A percentile compares a stretch with the other conserved stretches of the same genome.
These are phyloP conservation scores for Hanseniaspora occidentalis DNA, from an alignment of 805 yeast genomes.

Conservation along the genomic window DNA sequence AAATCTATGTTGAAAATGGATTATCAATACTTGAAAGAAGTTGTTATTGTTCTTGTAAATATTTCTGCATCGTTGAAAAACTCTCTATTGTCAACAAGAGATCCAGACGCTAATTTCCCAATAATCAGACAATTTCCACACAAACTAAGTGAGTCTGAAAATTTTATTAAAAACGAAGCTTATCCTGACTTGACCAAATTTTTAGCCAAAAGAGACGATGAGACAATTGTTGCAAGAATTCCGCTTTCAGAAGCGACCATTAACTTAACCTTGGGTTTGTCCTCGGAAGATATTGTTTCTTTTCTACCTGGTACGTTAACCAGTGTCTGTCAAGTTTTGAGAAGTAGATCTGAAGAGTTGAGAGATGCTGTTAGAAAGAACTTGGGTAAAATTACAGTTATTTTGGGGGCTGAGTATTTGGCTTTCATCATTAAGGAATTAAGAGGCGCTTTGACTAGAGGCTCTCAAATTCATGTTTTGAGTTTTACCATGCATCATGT, in stretches of 20 bases:
- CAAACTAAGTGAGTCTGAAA: constrained; percentile 26
- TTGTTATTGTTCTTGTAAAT: constrained; percentile 45
- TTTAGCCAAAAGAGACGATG: constrained; percentile 58
- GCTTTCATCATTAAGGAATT: constrained; percentile 68
- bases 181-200: constrained; percentile 50
- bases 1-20: constrained; percentile 36
- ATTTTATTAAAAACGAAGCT: constrained; percentile 41
- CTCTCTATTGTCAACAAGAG: constrained; percentile 20
- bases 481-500: constrained; percentile 77
- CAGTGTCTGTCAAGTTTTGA: constrained; percentile 74
- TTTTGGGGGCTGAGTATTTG: constrained; percentile 64
- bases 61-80: constrained; percentile 37
- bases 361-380: constrained; percentile 78
- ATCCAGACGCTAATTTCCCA: constrained; percentile 10
- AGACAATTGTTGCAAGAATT: constrained; percentile 61
- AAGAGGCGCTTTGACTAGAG: constrained; percentile 65
- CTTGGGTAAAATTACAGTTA: constrained; percentile 47
- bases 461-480: constrained; percentile 87
- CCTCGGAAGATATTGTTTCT: constrained; percentile 38
- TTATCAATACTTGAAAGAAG: constrained; percentile 39
- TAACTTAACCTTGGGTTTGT: constrained; percentile 49
- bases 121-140: constrained; percentile 25
- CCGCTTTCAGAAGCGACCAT: constrained; percentile 75
- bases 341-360: constrained; percentile 75
- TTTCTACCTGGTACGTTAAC: constrained; percentile 77